phyloP scores from a whole-genome alignment of 345 rosid genomes.

The Linum lewisii region DNA sequence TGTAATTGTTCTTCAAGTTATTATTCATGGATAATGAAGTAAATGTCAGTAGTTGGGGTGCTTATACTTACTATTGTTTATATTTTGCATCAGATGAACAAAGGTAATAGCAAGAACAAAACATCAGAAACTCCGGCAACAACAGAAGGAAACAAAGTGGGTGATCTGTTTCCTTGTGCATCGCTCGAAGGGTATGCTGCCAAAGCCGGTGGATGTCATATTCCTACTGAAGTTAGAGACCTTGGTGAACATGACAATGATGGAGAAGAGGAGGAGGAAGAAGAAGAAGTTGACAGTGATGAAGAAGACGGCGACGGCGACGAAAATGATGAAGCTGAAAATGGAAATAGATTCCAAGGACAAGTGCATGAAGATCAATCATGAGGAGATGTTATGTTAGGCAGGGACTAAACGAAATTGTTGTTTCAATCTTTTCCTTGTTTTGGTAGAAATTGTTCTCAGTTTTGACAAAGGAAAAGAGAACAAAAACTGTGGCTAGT shows the following conservation, averaged over 20 bases:
- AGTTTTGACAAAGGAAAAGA: too few species aligned
- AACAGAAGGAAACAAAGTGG: slow-evolving; percentile 55
- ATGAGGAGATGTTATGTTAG: slow-evolving; percentile 1
- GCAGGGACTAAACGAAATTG: too few species aligned
- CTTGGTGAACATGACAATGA: slow-evolving; percentile 7
- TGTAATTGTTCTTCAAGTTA: too few species aligned
- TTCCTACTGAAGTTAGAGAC: neutral
- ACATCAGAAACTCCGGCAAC: slow-evolving; percentile 28
- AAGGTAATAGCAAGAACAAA: slow-evolving; percentile 34
- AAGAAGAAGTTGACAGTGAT: slow-evolving; percentile 13
- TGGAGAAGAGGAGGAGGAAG: slow-evolving; percentile 19
- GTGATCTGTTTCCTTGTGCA: slow-evolving; percentile 59
- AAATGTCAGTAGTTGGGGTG: neutral
- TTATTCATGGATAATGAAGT: too few species aligned
- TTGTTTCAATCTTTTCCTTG: too few species aligned
- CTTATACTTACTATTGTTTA: neutral
- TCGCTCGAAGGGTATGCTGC: slow-evolving; percentile 68
- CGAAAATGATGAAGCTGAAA: slow-evolving; percentile 13
- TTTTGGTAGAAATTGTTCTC: too few species aligned
- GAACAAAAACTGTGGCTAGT: too few species aligned
- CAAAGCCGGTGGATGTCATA: slow-evolving; percentile 12
- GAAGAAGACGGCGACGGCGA: slow-evolving; percentile 10
- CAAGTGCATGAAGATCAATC: slow-evolving; percentile 6
- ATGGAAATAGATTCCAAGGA: slow-evolving; percentile 18
- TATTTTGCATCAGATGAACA: slow-evolving; percentile 51